These are phyloP conservation scores for Mucor circinelloides DNA, from an alignment of 371 early-diverging fungal genomes.

Conservation along the genomic window DNA sequence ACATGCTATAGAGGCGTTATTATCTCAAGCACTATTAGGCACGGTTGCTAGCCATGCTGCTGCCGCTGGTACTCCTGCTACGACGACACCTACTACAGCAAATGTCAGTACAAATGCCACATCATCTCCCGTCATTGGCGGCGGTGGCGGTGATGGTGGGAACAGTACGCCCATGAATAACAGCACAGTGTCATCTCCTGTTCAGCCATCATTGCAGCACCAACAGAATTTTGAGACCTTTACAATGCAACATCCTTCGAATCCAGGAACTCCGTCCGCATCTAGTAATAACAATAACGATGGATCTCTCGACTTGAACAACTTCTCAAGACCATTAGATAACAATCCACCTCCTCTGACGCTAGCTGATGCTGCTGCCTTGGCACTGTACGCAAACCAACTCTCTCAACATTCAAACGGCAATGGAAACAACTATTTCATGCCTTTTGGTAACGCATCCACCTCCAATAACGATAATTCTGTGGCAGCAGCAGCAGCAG, in stretches of 20 bases:
- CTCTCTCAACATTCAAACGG: conserved; percentile 27
- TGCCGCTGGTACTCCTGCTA: conserved; percentile 5
- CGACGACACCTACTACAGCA: conserved; percentile 8
- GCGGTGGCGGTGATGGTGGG: not conserved
- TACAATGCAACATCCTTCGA: not conserved
- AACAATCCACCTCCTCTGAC: conserved; percentile 24
- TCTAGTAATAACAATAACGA: not conserved
- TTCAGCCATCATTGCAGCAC: not conserved
- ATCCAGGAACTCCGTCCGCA: not conserved
- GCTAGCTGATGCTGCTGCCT: conserved; percentile 46
- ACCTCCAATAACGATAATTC: conserved; percentile 1
- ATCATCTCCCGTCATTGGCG: not conserved
- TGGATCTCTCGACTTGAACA: not conserved
- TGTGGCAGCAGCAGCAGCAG: conserved; percentile 32
- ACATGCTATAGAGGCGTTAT: conserved; percentile 42
- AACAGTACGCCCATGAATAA: not conserved
- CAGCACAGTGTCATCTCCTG: not conserved
- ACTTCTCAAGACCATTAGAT: not conserved
- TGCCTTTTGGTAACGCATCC: conserved; percentile 8
- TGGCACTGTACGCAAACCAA: conserved; percentile 48
- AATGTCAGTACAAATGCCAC: conserved; percentile 6
- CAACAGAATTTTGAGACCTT: not conserved
- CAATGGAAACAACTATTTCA: not conserved
- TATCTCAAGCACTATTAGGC: conserved; percentile 42
- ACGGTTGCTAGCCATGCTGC: conserved; percentile 11